These are phyloP conservation scores for Coemansia sp. DNA, from an alignment of 192 early-diverging fungal species.

Conservation along the genomic window DNA sequence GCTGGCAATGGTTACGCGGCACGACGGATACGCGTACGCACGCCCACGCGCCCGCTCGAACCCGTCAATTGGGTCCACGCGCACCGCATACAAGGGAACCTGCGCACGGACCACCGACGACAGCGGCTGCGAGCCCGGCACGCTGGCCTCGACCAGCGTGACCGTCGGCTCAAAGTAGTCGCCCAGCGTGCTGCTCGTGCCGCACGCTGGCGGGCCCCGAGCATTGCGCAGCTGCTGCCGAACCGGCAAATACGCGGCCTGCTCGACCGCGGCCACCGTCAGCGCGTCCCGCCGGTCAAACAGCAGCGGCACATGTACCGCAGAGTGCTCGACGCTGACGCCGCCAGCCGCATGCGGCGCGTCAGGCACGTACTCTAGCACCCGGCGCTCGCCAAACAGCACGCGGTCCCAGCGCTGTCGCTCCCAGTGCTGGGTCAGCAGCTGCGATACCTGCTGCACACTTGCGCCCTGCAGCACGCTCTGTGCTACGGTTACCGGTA, in stretches of 20 bases:
- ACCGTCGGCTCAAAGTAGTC: constrained; percentile 27
- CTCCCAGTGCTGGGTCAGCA: constrained; percentile 11
- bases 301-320: constrained; percentile 25
- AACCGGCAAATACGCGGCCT: constrained; percentile 18
- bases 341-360: neutral
- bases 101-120: constrained; percentile 19
- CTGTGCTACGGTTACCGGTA: constrained; percentile 29
- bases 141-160: constrained; percentile 44
- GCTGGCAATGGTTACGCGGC: constrained; percentile 38
- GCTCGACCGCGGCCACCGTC: constrained; percentile 14
- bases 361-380: constrained; percentile 14
- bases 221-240: constrained; percentile 36
- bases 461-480: constrained; percentile 25
- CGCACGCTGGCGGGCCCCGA: constrained; percentile 11
- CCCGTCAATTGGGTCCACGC: constrained; percentile 42
- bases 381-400: constrained; percentile 22
- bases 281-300: constrained; percentile 35
- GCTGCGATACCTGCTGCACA: constrained; percentile 4
- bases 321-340: constrained; percentile 16
- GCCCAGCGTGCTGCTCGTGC: constrained; percentile 2
- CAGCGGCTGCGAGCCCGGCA: constrained; percentile 44
- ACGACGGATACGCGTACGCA: constrained; percentile 17
- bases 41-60: constrained; percentile 28
- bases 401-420: constrained; percentile 12
- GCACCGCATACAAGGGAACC: constrained; percentile 28